Conservation (phyloP, 164 flowering plant genomes). For the Stephania japonica region DNA sequence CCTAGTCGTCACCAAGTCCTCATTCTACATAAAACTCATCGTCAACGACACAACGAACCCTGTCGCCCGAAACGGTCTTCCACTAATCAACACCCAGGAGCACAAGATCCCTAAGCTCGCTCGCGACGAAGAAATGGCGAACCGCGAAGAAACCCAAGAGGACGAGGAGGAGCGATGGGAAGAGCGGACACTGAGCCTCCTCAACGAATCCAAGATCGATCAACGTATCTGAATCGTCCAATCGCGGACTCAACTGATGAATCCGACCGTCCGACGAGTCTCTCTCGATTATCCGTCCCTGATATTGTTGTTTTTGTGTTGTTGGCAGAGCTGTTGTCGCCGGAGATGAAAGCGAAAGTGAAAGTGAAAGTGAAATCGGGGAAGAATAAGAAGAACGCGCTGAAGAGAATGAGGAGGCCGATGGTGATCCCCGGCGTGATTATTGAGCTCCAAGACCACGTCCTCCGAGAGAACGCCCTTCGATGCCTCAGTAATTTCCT, state of each 20-base stretch:
- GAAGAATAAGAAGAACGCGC: conserved; percentile 18
- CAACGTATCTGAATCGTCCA: conserved; percentile 20
- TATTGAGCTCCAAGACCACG: conserved; percentile 27
- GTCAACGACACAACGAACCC: no score
- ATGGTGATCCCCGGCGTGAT: conserved; percentile 32
- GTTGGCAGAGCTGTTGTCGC: conserved; percentile 14
- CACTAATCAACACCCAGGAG: no score
- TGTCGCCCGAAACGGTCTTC: no score
- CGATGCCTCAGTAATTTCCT: conserved; percentile 34
- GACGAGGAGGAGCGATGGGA: conserved; percentile 15
- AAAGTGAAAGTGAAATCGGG: conserved; percentile 15
- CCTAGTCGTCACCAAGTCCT: no score
- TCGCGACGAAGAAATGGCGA: conserved; percentile 13
- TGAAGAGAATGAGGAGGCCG: conserved; percentile 27
- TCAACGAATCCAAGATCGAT: conserved; percentile 21
- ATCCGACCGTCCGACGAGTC: neutral
- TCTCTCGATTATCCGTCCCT: neutral
- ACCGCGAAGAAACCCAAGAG: conserved; percentile 16
- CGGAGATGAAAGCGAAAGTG: conserved; percentile 10
- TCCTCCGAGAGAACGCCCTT: conserved; percentile 31
- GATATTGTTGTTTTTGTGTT: conserved; percentile 1
- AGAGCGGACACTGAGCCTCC: conserved; percentile 26
- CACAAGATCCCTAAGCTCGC: neutral
- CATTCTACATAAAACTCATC: no score
- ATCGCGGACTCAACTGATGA: neutral